phyloP scores from a whole-genome alignment of 176 grass and related monocot genomes.

The Oryza longistaminata region DNA sequence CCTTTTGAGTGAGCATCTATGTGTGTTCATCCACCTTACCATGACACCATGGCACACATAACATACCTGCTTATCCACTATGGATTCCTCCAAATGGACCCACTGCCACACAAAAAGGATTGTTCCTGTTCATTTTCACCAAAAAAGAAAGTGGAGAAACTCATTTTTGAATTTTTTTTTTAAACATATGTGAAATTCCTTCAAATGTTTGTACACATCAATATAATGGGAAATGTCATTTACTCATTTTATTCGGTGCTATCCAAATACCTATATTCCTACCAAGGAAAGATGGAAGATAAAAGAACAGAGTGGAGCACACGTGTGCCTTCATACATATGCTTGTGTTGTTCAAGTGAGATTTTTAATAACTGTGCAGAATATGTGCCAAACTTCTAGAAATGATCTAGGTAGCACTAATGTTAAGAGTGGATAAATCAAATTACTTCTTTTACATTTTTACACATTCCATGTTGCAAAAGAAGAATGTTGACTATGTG shows the following conservation, averaged over 20 bases:
- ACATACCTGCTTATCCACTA: too few relatives aligned
- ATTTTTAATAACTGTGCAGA: conserved; percentile 28
- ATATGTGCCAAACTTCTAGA: conserved; percentile 33
- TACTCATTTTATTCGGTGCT: conserved; percentile 26
- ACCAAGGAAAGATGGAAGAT: neutral
- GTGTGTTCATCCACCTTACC: conserved; percentile 33
- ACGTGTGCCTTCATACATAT: conserved; percentile 24
- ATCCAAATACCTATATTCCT: neutral
- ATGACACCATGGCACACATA: too few relatives aligned
- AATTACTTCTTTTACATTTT: neutral
- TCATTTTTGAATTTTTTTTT: neutral
- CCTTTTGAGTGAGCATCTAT: conserved; percentile 63
- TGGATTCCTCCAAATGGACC: conserved; percentile 10
- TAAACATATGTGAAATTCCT: neutral
- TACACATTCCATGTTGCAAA: neutral
- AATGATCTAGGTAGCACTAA: neutral
- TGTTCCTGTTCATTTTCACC: conserved; percentile 4
- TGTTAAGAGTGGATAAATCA: conserved; percentile 33
- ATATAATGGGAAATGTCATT: neutral
- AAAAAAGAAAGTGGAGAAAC: neutral
- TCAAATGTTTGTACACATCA: neutral
- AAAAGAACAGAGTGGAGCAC: conserved; percentile 12
- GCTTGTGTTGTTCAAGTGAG: conserved; percentile 1
- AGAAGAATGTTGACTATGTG: conserved; percentile 38
- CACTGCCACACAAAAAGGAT: neutral